Evolutionary conservation across 306 rosid species (phyloP), one percentile per base, ranked within the genome.

Genomic region (Rubus idaeus): DNA sequence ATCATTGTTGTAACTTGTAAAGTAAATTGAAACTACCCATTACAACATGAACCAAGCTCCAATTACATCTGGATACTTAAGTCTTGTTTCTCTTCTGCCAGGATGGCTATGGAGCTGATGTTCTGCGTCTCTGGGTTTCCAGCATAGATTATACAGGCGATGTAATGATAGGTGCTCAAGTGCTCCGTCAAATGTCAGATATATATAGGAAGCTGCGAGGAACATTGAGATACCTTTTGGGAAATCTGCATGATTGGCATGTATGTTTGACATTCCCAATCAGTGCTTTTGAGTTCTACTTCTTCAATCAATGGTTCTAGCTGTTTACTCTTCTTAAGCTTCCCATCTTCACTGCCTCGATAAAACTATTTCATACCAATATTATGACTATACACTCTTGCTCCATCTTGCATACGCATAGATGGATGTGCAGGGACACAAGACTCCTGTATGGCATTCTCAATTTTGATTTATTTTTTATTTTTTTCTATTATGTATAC

Each of bases 91-190:
- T 68, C 81, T 68, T 53, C 60, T 84, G 26, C 65, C 90, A 95
- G 99, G 97, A 95, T 82, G 90, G 97, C 69, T 95, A 91, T 81
- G 99, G 99, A 79, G 99, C 98, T 60, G 98, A 95, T 79, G 91
- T 95, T 71, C 87, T 95, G 70, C 89, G 99, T 68, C 99, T 95
- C 21, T 92, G 99, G 99, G 99, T 95, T 83, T 95, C 99, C 42
- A 95, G 99, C 82, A 97, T 96, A 81, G 99, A 96, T 79, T 96
- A 96, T 78, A 89, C 98, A 10, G 88, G 96, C 42, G 99, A 96
- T 46, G 90, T 89, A 75, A 82, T 88, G 91, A 87, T 96, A 20
- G 97, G 99, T 77, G 83, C 97, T 86, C 97, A 96, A 85, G 93
- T 92, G 80, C 90, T 96, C 78, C 99, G 97, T 70, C 99, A 92